Evolutionary conservation across 2,329 filamentous ascomycete species (phyloP).

Genomic region (Helotiales sp.): DNA sequence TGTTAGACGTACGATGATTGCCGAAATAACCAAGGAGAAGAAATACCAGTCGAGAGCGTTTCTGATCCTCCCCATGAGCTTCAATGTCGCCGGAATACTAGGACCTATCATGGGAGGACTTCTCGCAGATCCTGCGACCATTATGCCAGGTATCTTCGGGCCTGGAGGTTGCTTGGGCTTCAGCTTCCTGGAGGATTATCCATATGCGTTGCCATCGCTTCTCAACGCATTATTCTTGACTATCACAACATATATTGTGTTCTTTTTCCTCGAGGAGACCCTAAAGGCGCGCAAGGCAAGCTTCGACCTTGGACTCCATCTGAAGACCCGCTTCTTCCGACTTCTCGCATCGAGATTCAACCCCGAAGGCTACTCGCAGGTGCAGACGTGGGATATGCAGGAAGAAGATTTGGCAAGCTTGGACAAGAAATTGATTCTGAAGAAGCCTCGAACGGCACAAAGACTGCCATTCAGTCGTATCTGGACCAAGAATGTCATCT

Average conservation of each 20-base stretch:
- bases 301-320: slow-evolving; percentile 21
- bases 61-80: slow-evolving; percentile 57
- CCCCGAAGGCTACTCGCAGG: slow-evolving; percentile 19
- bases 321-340: slow-evolving; percentile 2
- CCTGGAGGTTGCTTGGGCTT: slow-evolving; percentile 38
- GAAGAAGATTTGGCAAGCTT: background rate
- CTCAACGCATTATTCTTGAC: slow-evolving; percentile 36
- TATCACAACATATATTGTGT: slow-evolving; percentile 32
- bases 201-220: slow-evolving; percentile 44
- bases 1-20: slow-evolving; percentile 65
- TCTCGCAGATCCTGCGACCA: slow-evolving; percentile 43
- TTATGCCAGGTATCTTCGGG: slow-evolving; percentile 33
- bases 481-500: slow-evolving; percentile 31
- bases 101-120: slow-evolving; percentile 52
- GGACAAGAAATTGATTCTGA: background rate
- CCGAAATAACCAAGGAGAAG: slow-evolving; percentile 68
- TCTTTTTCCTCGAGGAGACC: slow-evolving; percentile 36
- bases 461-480: slow-evolving; percentile 21
- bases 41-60: slow-evolving; percentile 51
- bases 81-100: slow-evolving; percentile 55
- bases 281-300: slow-evolving; percentile 32
- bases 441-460: background rate
- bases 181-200: slow-evolving; percentile 39
- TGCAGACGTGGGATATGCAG: slow-evolving; percentile 5
- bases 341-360: background rate